Evolutionary conservation across 805 yeast species (phyloP).

Genomic region (Wickerhamiella kazuoi): DNA sequence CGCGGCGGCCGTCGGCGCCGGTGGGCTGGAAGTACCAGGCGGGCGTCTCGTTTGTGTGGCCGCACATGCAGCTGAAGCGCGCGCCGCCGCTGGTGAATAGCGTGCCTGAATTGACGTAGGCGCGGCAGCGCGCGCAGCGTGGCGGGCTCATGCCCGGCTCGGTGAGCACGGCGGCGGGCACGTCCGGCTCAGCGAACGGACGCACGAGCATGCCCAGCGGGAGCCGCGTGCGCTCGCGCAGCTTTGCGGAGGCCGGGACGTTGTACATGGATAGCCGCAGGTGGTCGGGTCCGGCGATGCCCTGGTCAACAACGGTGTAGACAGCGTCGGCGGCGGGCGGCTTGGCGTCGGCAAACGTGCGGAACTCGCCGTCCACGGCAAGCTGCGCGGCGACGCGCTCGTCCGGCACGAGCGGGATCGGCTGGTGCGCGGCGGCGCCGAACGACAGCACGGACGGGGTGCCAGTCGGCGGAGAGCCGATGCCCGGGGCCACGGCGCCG

Average conservation of each 20-base stretch:
- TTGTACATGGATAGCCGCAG: conserved; percentile 66
- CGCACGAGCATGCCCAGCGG: conserved; percentile 69
- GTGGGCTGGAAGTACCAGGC: conserved; percentile 45
- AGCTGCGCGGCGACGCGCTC: conserved; percentile 14
- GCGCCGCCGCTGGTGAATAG: conserved; percentile 42
- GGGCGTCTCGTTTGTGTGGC: conserved; percentile 53
- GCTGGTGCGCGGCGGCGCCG: neutral
- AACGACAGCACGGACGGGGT: neutral
- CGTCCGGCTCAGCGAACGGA: conserved; percentile 58
- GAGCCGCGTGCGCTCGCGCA: conserved; percentile 49
- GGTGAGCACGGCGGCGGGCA: conserved; percentile 22
- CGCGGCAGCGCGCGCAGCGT: conserved; percentile 80
- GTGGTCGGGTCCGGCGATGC: conserved; percentile 64
- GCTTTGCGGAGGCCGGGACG: conserved; percentile 55
- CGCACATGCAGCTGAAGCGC: conserved; percentile 62
- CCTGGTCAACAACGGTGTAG: conserved; percentile 59
- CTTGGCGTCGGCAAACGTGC: conserved; percentile 55
- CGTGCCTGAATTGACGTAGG: conserved; percentile 76
- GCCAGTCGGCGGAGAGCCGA: neutral
- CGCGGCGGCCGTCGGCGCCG: conserved; percentile 42
- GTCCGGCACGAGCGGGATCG: conserved; percentile 13
- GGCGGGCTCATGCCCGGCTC: conserved; percentile 31
- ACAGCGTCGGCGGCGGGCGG: conserved; percentile 75
- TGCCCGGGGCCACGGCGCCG: neutral
- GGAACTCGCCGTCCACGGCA: conserved; percentile 27